Evolutionary conservation across 2,329 filamentous ascomycete genomes (phyloP), one percentile per base, ranked within the genome.

Genomic region (Arachnopeziza araneosa): DNA sequence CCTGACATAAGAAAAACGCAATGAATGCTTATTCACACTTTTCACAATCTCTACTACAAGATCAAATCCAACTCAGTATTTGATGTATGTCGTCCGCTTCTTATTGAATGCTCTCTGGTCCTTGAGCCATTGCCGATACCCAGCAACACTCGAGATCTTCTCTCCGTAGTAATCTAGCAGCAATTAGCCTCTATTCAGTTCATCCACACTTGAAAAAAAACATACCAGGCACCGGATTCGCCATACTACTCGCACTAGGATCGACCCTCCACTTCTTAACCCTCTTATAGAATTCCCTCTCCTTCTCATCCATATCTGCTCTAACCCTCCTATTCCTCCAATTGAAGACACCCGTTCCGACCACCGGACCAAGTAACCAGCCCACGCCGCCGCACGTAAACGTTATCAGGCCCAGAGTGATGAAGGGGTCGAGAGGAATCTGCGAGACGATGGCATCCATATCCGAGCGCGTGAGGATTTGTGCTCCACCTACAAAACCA

Each of bases 31-130:
- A 52, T 49, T 59, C 32, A 56, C 19, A 50, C 60, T 30, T 54
- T 48, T 44, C 36, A 5, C 36, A 44, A 44, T 14, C 4, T 44
- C 36, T 44, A 3, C 36, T 12, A 14, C n/a, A 44, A 44, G 36
- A 5, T 44, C 12, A 3, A 6, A 44, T 19, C 17, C 17, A 32
- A 26, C 32, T 52, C 57, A 63, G 24, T 62, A 60, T n/a, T 59
- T 59, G 52, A 72, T 64, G 54, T 71, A 72, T 32, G 69, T 71
- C 52, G 70, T 66, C 60, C 71, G 67, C 84, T 96, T 96, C 80
- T 92, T 92, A 79, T 96, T 96, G 78, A 96, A 99, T 10, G 93
- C 93, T 64, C 93, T 83, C 80, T 98, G 95, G 72, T 99, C 95
- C 81, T 96, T 98, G 71, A 99, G 78, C 95, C 95, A 99, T 74